Percentiles rank a stretch among this genome's conserved stretches.
These are phyloP conservation scores for Aurifilum marmelostoma DNA, from an alignment of 2,329 filamentous ascomycete genomes.

Conservation along the genomic window DNA sequence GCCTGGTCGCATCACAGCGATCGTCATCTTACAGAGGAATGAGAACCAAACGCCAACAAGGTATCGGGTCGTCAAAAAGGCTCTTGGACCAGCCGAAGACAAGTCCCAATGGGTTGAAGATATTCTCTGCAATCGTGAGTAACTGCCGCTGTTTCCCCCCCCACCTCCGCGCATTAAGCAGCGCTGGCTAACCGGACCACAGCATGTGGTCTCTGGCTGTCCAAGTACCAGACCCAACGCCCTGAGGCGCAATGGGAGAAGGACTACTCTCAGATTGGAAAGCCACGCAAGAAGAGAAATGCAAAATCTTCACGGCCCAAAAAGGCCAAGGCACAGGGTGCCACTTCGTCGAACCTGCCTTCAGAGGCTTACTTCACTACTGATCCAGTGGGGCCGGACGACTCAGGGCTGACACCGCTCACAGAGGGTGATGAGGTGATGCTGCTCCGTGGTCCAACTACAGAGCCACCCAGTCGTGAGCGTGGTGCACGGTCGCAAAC, in stretches of 20 bases:
- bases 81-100: conserved; percentile 63
- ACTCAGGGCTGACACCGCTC: conserved; percentile 37
- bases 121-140: conserved; percentile 85
- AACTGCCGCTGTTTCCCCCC: conserved; percentile 5
- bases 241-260: conserved; percentile 84
- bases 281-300: conserved; percentile 53
- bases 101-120: conserved; percentile 71
- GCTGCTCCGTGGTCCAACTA: conserved; percentile 29
- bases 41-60: conserved; percentile 63
- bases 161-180: conserved; percentile 12
- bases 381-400: conserved; percentile 54
- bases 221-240: conserved; percentile 83
- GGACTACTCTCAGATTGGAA: conserved; percentile 55
- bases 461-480: conserved; percentile 30
- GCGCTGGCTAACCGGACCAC: conserved; percentile 36
- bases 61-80: conserved; percentile 81
- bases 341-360: conserved; percentile 48
- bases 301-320: conserved; percentile 49
- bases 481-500: conserved; percentile 35
- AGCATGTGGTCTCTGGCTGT: conserved; percentile 93
- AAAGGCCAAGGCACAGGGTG: conserved; percentile 54
- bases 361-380: conserved; percentile 60
- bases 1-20: conserved; percentile 73
- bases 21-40: conserved; percentile 68
- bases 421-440: conserved; percentile 31